Base-by-base conservation (phyloP, 768 basidiomycete genomes). In the Dendrothele bispora region DNA sequence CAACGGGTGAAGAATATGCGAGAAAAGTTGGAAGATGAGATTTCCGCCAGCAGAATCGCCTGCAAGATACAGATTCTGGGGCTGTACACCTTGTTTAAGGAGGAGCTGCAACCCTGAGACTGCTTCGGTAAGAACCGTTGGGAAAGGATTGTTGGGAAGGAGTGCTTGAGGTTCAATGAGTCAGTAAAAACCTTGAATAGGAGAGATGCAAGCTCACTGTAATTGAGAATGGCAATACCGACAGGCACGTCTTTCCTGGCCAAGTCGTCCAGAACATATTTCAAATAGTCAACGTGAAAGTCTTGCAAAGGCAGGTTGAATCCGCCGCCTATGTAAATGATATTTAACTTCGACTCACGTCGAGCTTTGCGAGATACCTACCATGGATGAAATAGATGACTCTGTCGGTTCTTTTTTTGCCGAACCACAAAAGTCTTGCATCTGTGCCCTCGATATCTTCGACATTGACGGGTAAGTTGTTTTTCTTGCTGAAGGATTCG, bases 391-490 rank as follows among this genome's bases (percentile, higher is more conserved):
- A 69, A 3, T 69, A 35, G 3, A 70, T 50, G 1, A 72, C 66
- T 7, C 60, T 60, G 3, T 67, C 66, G 2, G 62, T 60, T 27
- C 60, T 54, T 25, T 61, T 64, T 8, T 59, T 51, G 22, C 67
- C 64, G 37, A 70, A 49, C 70, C 70, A 72, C 8, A 69, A 44
- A n/a, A n/a, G n/a, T n/a, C n/a, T n/a, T n/a, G n/a, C n/a, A n/a
- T n/a, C n/a, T n/a, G n/a, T n/a, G n/a, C n/a, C n/a, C n/a, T n/a
- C n/a, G n/a, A n/a, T n/a, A n/a, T n/a, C n/a, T n/a, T n/a, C n/a
- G n/a, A n/a, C n/a, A n/a, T n/a, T n/a, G n/a, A n/a, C n/a, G n/a
- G n/a, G n/a, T n/a, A n/a, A n/a, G n/a, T n/a, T n/a, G n/a, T n/a
- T n/a, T n/a, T n/a, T n/a, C n/a, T n/a, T n/a, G n/a, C n/a, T n/a